Evolutionary conservation across 805 yeast species (phyloP), one percentile per base, ranked within the genome.

Genomic region (Wickerhamomyces subpelliculosus): DNA sequence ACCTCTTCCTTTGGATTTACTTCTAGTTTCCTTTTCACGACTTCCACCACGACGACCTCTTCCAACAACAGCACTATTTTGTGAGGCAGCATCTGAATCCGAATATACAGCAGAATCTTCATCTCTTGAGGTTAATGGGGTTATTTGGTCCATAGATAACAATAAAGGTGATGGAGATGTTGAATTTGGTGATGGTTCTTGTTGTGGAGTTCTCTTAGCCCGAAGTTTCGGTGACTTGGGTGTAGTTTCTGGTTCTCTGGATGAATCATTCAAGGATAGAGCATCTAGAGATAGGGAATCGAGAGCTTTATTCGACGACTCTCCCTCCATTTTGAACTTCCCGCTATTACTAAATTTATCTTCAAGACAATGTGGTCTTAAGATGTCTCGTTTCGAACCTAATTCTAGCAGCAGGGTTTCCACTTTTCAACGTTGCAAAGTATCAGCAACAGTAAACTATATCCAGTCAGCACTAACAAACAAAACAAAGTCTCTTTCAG

Each of bases 71-170:
- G 36, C 41, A 22, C 54, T 47, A 28, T 21, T 40, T 27, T 43
- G 48, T 2, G 61, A 55, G 1, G 51, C 60, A 5, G 33, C 52
- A 39, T 58, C 62, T 3, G 61, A 55, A 42, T 57, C 61, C 8
- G 61, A 56, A 27, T 41, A 49, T 4, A 52, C 23, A 0, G 49
- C 59, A 4, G 42, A 46, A 5, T 57, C 62, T 26, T 58, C 62
- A 9, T 55, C 60, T 27, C 53, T 44, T 5, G 60, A 52, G 22
- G 47, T 46, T 8, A 52, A 31, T 1, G 61, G 60, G 2, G 56
- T 54, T 29, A 56, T 32, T 4, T 48, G 53, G 10, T 45, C 49
- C 6, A 43, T 33, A 1, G 55, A 45, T 1, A 54, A 44, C 0
- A 54, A 36, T 5, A 51, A 37, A 2, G 59, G 58, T 1, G 57